Percentiles rank a stretch among this genome's conserved stretches.
These are phyloP conservation scores for Phytophthora quininea DNA, from an alignment of 352 stramenopile genomes.

Conservation along the genomic window DNA sequence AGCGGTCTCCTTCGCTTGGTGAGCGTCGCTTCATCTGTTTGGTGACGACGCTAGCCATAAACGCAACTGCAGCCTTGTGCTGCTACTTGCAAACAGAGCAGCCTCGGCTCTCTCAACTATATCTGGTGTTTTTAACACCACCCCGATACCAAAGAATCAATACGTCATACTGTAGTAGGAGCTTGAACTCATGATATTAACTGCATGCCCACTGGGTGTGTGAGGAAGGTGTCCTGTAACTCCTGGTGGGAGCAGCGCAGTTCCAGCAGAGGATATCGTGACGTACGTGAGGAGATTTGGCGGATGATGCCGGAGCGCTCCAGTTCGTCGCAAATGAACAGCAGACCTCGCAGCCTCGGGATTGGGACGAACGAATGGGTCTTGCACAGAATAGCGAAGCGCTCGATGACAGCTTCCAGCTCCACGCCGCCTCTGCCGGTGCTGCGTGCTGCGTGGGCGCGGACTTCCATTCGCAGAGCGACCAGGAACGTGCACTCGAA, in stretches of 20 bases:
- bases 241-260: slow-evolving; percentile 71
- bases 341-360: slow-evolving; percentile 53
- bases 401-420: slow-evolving; percentile 68
- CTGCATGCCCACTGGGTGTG: slow-evolving; percentile 61
- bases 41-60: not conserved
- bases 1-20: slow-evolving; percentile 14
- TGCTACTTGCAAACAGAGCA: not conserved
- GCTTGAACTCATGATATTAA: slow-evolving; percentile 44
- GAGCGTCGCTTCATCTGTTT: not conserved
- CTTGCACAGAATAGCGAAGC: slow-evolving; percentile 72
- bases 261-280: slow-evolving; percentile 58
- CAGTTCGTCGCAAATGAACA: slow-evolving; percentile 69
- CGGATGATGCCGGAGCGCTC: slow-evolving; percentile 66
- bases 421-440: slow-evolving; percentile 39
- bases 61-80: slow-evolving; percentile 6
- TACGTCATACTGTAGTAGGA: not conserved
- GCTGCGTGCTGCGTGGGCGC: slow-evolving; percentile 31
- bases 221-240: slow-evolving; percentile 68
- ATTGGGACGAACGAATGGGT: slow-evolving; percentile 68
- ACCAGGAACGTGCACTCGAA: slow-evolving; percentile 80
- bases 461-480: slow-evolving; percentile 67
- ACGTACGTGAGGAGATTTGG: slow-evolving; percentile 47
- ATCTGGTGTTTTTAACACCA: slow-evolving; percentile 59
- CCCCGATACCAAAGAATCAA: slow-evolving; percentile 33
- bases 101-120: slow-evolving; percentile 12